Base-by-base conservation (phyloP, 2,329 filamentous ascomycete species). In the Aureobasidium zeae region DNA sequence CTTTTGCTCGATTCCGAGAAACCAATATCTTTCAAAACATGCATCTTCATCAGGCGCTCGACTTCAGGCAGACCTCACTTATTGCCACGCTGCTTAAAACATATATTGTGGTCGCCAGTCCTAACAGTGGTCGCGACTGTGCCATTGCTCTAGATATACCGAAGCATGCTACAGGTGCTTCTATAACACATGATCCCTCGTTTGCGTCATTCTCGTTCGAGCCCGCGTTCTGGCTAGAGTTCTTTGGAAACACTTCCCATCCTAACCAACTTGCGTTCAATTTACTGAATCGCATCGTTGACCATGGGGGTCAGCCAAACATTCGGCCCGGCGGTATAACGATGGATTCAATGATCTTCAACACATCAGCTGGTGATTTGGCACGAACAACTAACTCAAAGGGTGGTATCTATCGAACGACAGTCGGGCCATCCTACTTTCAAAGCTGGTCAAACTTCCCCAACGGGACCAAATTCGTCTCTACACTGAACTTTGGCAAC, bases 371-470 rank as follows among this genome's bases (percentile, higher is more conserved):
- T n/a, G 49, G 51, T 7, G 42, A 55, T 25, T 51, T 52, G 3
- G 49, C 52, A 2, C 48, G 56, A 7, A 55, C 51, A 3, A 56
- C 52, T 2, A 55, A 53, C 35, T 24, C 45, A 4, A 44, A 46
- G 2, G 56, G 56, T 5, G 55, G 56, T 20, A 51, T 58, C 4
- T 58, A 57, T 20, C 49, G 54, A 5, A 57, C 54, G 3, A 56
- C 54, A 5, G 51, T 58, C 4, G 56, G 56, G 5, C 54, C 56
- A 1, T 52, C 47, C 5, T 58, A 56, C 47, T 58, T 55, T 41
- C 32, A 56, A 21, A 57, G 55, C 49, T 58, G 56, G 56, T 50
- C 50, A 4, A 55, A 56, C 25, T 58, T 58, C 39, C 55, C 54
- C 8, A 45, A 52, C 3, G 52, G 51, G 25, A 57, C 54, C 5